Conservation (phyloP, 345 rosid species). For the Rhizophora apiculata region DNA sequence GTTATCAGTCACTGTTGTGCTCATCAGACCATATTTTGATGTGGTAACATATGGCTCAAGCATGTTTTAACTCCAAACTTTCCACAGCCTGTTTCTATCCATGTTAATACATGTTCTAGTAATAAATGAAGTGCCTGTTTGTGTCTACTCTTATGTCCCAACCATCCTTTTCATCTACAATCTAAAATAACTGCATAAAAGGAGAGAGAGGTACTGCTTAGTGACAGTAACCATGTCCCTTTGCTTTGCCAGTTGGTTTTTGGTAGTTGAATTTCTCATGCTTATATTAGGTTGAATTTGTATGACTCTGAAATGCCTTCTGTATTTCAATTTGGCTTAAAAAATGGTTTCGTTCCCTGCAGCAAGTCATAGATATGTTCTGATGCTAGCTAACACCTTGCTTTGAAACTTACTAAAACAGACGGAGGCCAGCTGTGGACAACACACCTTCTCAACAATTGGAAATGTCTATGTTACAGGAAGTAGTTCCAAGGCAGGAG, state of each 20-base stretch:
- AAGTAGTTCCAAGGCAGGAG: slow-evolving; percentile 76
- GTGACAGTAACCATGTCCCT: not conserved
- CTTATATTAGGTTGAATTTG: not conserved
- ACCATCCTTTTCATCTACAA: not conserved
- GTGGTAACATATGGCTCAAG: not conserved
- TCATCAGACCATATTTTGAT: not conserved
- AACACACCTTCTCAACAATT: slow-evolving; percentile 61
- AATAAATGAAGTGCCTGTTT: not conserved
- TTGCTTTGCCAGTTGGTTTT: not conserved
- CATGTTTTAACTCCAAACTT: too few relatives aligned
- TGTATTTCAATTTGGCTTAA: not conserved
- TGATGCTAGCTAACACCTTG: slow-evolving; percentile 7
- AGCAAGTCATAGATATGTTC: slow-evolving; percentile 14
- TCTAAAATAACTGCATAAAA: too few relatives aligned
- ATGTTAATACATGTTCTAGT: too few relatives aligned
- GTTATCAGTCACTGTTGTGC: not conserved
- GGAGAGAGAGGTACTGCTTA: not conserved
- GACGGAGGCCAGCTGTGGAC: slow-evolving; percentile 80
- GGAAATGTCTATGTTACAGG: slow-evolving; percentile 92
- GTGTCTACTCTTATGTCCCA: too few relatives aligned
- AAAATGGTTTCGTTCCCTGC: not conserved
- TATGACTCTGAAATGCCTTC: not conserved
- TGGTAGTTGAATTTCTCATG: not conserved
- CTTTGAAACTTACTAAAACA: slow-evolving; percentile 28
- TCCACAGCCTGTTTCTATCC: too few relatives aligned